phyloP scores from a whole-genome alignment of 1,139 yeast species.

The Debaryomyces psychrophilus region DNA sequence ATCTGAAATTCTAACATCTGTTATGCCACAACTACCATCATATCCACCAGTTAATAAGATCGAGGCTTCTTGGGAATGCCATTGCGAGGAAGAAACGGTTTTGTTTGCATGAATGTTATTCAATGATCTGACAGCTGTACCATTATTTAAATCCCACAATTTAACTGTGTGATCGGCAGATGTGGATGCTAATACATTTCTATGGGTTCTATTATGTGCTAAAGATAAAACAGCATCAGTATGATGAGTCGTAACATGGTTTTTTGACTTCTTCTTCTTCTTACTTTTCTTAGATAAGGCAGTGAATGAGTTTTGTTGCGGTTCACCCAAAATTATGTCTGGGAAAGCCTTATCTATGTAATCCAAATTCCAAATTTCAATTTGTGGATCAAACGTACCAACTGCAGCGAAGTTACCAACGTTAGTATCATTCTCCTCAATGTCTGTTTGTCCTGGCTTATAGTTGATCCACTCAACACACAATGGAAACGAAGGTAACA shows the following conservation, averaged over 20 bases:
- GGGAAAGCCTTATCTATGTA: slow-evolving; percentile 94
- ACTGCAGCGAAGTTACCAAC: slow-evolving; percentile 92
- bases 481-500: slow-evolving; percentile 96
- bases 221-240: slow-evolving; percentile 92
- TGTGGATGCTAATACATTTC: slow-evolving; percentile 88
- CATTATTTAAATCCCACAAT: slow-evolving; percentile 86
- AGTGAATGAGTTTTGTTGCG: slow-evolving; percentile 51
- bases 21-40: slow-evolving; percentile 75
- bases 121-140: slow-evolving; percentile 74
- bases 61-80: slow-evolving; percentile 81
- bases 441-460: slow-evolving; percentile 52
- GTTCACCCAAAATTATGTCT: slow-evolving; percentile 86
- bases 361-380: slow-evolving; percentile 96
- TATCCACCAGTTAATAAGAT: slow-evolving; percentile 91
- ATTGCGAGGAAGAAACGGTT: slow-evolving; percentile 83
- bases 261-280: slow-evolving; percentile 51
- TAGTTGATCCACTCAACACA: slow-evolving; percentile 95
- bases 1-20: slow-evolving; percentile 84
- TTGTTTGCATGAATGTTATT: slow-evolving; percentile 61
- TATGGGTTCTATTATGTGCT: slow-evolving; percentile 77
- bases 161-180: slow-evolving; percentile 95
- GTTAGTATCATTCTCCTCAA: slow-evolving; percentile 39
- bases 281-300: slow-evolving; percentile 47
- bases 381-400: slow-evolving; percentile 97
- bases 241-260: slow-evolving; percentile 76